Evolutionary conservation across 2,329 filamentous ascomycete species (phyloP).

Genomic region (Penicillium sp.): DNA sequence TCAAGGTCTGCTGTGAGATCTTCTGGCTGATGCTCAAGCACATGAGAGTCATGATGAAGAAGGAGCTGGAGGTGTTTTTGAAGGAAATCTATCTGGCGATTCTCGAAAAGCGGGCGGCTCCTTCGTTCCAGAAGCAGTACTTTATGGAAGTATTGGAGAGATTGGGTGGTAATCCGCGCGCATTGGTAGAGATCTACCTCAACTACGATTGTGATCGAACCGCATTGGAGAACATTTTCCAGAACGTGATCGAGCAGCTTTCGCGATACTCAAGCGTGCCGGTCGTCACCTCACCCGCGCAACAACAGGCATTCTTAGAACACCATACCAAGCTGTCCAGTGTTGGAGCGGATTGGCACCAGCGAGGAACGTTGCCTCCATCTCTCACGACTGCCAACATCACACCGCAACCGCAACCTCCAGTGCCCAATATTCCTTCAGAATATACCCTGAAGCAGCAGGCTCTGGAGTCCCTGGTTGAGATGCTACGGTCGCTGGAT

Average conservation of each 20-base stretch:
- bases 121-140: slow-evolving; percentile 85
- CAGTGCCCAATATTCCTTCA: slow-evolving; percentile 66
- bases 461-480: slow-evolving; percentile 82
- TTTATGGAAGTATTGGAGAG: slow-evolving; percentile 83
- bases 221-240: slow-evolving; percentile 92
- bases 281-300: slow-evolving; percentile 68
- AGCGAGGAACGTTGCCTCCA: slow-evolving; percentile 79
- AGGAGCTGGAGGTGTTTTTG: slow-evolving; percentile 95
- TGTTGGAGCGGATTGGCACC: slow-evolving; percentile 73
- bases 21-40: slow-evolving; percentile 97
- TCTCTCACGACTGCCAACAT: slow-evolving; percentile 79
- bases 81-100: slow-evolving; percentile 97
- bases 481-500: slow-evolving; percentile 82
- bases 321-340: slow-evolving; percentile 61
- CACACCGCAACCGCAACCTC: slow-evolving; percentile 48
- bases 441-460: slow-evolving; percentile 91
- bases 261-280: slow-evolving; percentile 80
- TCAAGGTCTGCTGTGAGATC: slow-evolving; percentile 93
- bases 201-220: slow-evolving; percentile 98
- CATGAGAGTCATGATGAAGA: slow-evolving; percentile 92
- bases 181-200: slow-evolving; percentile 89
- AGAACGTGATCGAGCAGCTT: slow-evolving; percentile 87
- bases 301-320: slow-evolving; percentile 86
- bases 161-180: slow-evolving; percentile 79
- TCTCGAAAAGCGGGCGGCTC: slow-evolving; percentile 80